Percentiles rank a stretch among this genome's conserved stretches.
Evolutionary conservation across 768 basidiomycete species (phyloP).

Genomic region (Lentinus brumalis): DNA sequence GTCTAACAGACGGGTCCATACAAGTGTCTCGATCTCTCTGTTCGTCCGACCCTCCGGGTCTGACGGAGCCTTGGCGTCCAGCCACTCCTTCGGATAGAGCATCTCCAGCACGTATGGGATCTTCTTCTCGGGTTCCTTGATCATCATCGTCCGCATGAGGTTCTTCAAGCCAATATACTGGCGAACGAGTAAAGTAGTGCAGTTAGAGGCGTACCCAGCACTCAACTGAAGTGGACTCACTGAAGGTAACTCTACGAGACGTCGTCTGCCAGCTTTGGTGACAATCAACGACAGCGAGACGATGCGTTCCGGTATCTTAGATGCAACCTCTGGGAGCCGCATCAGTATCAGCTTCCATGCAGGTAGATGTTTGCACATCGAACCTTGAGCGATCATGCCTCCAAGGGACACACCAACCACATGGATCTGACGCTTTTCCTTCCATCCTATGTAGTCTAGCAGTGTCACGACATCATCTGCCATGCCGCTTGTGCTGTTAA

Average conservation of each 20-base stretch:
- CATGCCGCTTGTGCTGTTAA: slow-evolving; percentile 68
- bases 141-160: slow-evolving; percentile 30
- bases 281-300: slow-evolving; percentile 66
- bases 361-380: neutral
- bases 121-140: slow-evolving; percentile 46
- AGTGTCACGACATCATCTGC: slow-evolving; percentile 71
- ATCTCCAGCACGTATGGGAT: slow-evolving; percentile 54
- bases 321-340: slow-evolving; percentile 59
- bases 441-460: slow-evolving; percentile 76
- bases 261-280: slow-evolving; percentile 65
- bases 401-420: slow-evolving; percentile 78
- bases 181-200: neutral
- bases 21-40: slow-evolving; percentile 57
- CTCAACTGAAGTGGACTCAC: slow-evolving; percentile 38
- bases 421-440: slow-evolving; percentile 57
- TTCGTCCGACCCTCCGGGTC: slow-evolving; percentile 67
- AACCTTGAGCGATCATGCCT: slow-evolving; percentile 84
- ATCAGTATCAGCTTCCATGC: neutral
- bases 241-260: slow-evolving; percentile 64
- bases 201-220: neutral
- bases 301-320: slow-evolving; percentile 65
- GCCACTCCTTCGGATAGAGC: slow-evolving; percentile 65
- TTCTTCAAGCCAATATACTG: slow-evolving; percentile 5
- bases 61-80: slow-evolving; percentile 51
- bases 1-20: slow-evolving; percentile 26